phyloP scores from a whole-genome alignment of 2,329 filamentous ascomycete genomes.

The Xylariaceae sp. region DNA sequence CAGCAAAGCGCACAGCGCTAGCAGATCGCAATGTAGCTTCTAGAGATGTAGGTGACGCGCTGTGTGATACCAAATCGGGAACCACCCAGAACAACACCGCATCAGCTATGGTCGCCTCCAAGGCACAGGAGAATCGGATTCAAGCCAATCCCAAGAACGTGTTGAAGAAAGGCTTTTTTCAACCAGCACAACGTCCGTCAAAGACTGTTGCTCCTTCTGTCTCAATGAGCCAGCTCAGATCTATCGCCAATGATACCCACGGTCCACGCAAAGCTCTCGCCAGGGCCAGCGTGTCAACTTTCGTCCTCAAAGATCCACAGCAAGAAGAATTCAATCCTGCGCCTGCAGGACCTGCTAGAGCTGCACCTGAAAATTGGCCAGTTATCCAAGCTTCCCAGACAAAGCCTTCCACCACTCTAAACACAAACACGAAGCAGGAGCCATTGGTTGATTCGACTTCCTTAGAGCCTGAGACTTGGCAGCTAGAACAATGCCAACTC shows the following conservation, averaged over 20 bases:
- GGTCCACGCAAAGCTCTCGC: background rate
- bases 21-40: constrained; percentile 80
- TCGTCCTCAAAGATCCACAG: constrained; percentile 38
- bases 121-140: constrained; percentile 54
- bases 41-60: constrained; percentile 40
- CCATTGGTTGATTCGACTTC: background rate
- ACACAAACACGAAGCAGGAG: constrained; percentile 9
- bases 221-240: constrained; percentile 33
- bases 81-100: constrained; percentile 39
- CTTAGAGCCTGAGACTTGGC: background rate
- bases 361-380: constrained; percentile 7
- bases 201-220: constrained; percentile 33
- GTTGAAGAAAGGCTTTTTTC: constrained; percentile 47
- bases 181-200: constrained; percentile 46
- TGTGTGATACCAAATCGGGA: constrained; percentile 40
- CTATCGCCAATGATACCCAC: constrained; percentile 5
- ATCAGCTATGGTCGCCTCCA: constrained; percentile 36
- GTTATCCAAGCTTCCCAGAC: constrained; percentile 6
- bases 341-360: constrained; percentile 4
- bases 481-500: background rate
- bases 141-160: constrained; percentile 18
- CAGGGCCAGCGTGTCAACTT: constrained; percentile 10
- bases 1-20: constrained; percentile 79
- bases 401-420: constrained; percentile 14
- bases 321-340: background rate